Evolutionary conservation across 2,329 filamentous ascomycete species (phyloP).

Genomic region (Fusarium ambrosium): DNA sequence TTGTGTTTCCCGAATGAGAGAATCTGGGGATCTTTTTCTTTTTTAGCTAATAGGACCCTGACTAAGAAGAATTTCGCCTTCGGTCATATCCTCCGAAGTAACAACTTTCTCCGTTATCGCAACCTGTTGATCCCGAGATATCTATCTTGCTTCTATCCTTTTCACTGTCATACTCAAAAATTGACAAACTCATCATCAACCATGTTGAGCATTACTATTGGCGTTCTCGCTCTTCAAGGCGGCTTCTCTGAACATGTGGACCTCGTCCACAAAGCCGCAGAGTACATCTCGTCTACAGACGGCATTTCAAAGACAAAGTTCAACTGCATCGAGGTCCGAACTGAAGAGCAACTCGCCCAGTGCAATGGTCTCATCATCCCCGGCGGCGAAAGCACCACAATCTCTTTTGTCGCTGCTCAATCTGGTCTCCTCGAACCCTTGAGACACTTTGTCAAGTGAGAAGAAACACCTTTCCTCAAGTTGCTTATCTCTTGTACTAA

Average conservation of each 20-base stretch:
- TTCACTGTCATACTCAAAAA: neutral
- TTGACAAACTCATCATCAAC: neutral
- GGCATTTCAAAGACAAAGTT: slow-evolving; percentile 57
- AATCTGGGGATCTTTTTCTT: slow-evolving; percentile 31
- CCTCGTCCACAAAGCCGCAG: slow-evolving; percentile 77
- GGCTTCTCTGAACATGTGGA: slow-evolving; percentile 91
- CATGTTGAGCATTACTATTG: slow-evolving; percentile 62
- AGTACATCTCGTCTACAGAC: slow-evolving; percentile 55
- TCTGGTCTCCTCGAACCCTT: slow-evolving; percentile 87
- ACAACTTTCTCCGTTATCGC: slow-evolving; percentile 33
- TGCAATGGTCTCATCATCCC: slow-evolving; percentile 92
- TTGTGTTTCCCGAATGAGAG: slow-evolving; percentile 24
- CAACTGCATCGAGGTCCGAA: slow-evolving; percentile 84
- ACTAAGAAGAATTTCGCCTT: slow-evolving; percentile 28
- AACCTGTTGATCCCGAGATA: neutral
- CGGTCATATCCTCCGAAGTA: slow-evolving; percentile 30
- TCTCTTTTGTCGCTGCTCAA: slow-evolving; percentile 87
- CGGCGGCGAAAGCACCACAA: slow-evolving; percentile 94
- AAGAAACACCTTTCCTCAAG: slow-evolving; percentile 22
- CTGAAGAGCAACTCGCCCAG: slow-evolving; percentile 73
- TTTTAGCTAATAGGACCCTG: slow-evolving; percentile 7
- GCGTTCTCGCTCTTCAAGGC: slow-evolving; percentile 85
- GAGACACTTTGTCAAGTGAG: slow-evolving; percentile 90
- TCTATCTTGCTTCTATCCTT: neutral
- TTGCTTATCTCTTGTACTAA: neutral